Conservation (phyloP, 2,329 filamentous ascomycete genomes). For the Cladosporium colombiae region DNA sequence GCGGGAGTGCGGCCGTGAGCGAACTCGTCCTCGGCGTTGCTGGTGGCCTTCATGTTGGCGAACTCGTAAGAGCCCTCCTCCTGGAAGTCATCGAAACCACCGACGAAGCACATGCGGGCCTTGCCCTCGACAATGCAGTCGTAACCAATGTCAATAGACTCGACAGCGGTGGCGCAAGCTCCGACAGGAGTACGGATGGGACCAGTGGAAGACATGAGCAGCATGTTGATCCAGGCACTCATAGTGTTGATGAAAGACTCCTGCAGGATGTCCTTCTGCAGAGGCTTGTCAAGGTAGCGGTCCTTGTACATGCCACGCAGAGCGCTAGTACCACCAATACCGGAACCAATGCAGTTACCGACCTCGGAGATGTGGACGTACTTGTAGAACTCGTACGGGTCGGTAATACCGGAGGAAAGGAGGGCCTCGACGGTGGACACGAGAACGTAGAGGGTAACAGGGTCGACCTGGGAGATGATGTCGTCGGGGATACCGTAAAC, state of each 20-base stretch:
- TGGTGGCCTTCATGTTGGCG: slow-evolving; percentile 99
- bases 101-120: slow-evolving; percentile 94
- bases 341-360: slow-evolving; percentile 96
- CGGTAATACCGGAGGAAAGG: slow-evolving; percentile 90
- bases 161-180: slow-evolving; percentile 94
- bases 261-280: slow-evolving; percentile 98
- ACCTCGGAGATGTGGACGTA: slow-evolving; percentile 98
- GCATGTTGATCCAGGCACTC: slow-evolving; percentile 99
- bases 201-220: slow-evolving; percentile 92
- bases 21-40: slow-evolving; percentile 95
- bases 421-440: slow-evolving; percentile 92
- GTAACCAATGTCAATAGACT: slow-evolving; percentile 96
- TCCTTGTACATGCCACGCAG: slow-evolving; percentile 98
- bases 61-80: slow-evolving; percentile 99
- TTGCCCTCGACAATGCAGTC: slow-evolving; percentile 99
- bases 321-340: slow-evolving; percentile 92
- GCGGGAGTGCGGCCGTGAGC: slow-evolving; percentile 90
- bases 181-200: slow-evolving; percentile 98
- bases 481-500: slow-evolving; percentile 95
- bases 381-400: slow-evolving; percentile 99
- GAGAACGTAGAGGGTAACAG: slow-evolving; percentile 91
- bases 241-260: slow-evolving; percentile 99
- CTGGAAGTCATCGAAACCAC: slow-evolving; percentile 98
- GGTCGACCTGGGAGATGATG: slow-evolving; percentile 96
- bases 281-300: slow-evolving; percentile 91